phyloP scores from a whole-genome alignment of 495 filamentous ascomycete genomes.

The Talaromyces proteolyticus region DNA sequence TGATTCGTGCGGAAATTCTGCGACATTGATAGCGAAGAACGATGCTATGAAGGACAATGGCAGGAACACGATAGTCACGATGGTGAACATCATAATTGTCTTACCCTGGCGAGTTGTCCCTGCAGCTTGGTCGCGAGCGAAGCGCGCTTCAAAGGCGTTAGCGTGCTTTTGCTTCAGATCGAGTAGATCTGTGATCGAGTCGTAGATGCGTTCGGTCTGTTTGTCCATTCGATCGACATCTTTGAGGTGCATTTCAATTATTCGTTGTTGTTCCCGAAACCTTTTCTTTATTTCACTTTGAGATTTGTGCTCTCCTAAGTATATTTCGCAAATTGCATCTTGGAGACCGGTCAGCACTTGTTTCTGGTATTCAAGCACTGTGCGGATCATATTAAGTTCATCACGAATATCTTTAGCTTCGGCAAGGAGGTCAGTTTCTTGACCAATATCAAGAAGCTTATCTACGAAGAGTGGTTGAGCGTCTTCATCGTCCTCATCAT shows the following conservation, averaged over 20 bases:
- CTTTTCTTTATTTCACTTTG: constrained; percentile 51
- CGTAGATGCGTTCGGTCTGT: constrained; percentile 59
- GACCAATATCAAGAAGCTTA: constrained; percentile 59
- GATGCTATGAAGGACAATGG: constrained; percentile 62
- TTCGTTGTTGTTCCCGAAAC: constrained; percentile 53
- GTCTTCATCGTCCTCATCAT: constrained; percentile 17
- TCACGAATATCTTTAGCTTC: constrained; percentile 70
- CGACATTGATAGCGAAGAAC: constrained; percentile 61
- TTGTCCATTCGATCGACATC: constrained; percentile 65
- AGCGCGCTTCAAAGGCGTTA: constrained; percentile 65
- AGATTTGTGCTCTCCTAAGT: constrained; percentile 33
- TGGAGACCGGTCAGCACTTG: constrained; percentile 50
- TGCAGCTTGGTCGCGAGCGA: constrained; percentile 60
- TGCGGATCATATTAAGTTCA: constrained; percentile 65
- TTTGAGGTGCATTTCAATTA: constrained; percentile 55
- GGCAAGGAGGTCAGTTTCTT: constrained; percentile 58
- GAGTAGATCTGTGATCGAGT: constrained; percentile 56
- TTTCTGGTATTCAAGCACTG: constrained; percentile 54
- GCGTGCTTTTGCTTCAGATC: constrained; percentile 63
- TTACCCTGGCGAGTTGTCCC: constrained; percentile 63
- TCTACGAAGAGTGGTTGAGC: constrained; percentile 52
- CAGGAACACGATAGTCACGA: constrained; percentile 65
- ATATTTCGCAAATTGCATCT: constrained; percentile 46
- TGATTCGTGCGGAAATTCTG: constrained; percentile 38
- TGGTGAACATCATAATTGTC: constrained; percentile 71